A percentile compares a stretch with the other conserved stretches of the same genome.
phyloP scores from a whole-genome alignment of 2,329 filamentous ascomycete genomes.

The Ascochyta lentis region DNA sequence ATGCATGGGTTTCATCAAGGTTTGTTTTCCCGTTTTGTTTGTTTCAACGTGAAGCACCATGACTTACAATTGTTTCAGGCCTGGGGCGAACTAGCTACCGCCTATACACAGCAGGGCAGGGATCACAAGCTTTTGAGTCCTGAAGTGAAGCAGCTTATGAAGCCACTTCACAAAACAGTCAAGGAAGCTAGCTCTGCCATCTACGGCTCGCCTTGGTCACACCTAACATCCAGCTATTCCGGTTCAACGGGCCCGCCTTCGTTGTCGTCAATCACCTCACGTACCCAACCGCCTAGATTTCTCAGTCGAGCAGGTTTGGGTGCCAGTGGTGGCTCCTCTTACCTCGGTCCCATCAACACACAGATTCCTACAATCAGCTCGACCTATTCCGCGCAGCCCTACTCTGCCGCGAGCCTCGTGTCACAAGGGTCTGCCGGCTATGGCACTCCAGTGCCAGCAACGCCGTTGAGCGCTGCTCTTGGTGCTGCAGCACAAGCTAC shows the following conservation, averaged over 20 bases:
- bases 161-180: slow-evolving; percentile 81
- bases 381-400: slow-evolving; percentile 37
- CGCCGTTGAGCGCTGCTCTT: slow-evolving; percentile 85
- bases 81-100: slow-evolving; percentile 69
- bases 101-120: slow-evolving; percentile 43
- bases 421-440: slow-evolving; percentile 52
- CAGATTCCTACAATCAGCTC: slow-evolving; percentile 39
- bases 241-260: slow-evolving; percentile 39
- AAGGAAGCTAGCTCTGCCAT: slow-evolving; percentile 82
- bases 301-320: slow-evolving; percentile 35
- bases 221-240: slow-evolving; percentile 53
- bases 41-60: slow-evolving; percentile 18
- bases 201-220: slow-evolving; percentile 68
- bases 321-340: slow-evolving; percentile 31
- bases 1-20: slow-evolving; percentile 74
- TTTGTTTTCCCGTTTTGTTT: slow-evolving; percentile 37
- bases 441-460: slow-evolving; percentile 73
- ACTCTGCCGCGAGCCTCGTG: slow-evolving; percentile 35
- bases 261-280: slow-evolving; percentile 45
- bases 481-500: slow-evolving; percentile 91
- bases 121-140: slow-evolving; percentile 59
- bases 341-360: slow-evolving; percentile 48
- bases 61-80: slow-evolving; percentile 56
- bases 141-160: slow-evolving; percentile 76
- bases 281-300: slow-evolving; percentile 43